Conservation (phyloP, 768 basidiomycete genomes). For the Dioszegia crocea region DNA sequence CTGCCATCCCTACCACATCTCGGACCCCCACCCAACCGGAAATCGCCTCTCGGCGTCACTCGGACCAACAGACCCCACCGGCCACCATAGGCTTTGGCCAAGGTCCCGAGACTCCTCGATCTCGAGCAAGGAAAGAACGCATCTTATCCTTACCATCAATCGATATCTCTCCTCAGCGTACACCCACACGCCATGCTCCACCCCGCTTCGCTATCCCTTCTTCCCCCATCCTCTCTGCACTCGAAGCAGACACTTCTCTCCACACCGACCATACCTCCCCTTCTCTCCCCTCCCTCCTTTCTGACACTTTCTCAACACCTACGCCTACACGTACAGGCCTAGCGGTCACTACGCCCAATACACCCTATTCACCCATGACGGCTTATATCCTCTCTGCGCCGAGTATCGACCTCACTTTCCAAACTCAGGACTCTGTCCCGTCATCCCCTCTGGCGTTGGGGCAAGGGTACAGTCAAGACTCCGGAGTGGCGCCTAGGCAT, state of each 20-base stretch:
- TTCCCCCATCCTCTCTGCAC: background rate
- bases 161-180: background rate
- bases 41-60: background rate
- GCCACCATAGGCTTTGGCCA: background rate
- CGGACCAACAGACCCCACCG: background rate
- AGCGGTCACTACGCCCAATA: background rate
- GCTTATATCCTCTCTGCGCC: constrained; percentile 30
- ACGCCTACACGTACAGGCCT: background rate
- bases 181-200: background rate
- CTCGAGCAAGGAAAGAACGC: background rate
- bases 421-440: background rate
- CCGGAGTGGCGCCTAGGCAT: too few species aligned
- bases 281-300: background rate
- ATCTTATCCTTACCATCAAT: constrained; percentile 6
- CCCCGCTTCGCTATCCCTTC: background rate
- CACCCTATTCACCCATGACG: constrained; percentile 28
- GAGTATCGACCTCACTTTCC: constrained; percentile 3
- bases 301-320: background rate
- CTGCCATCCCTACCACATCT: too few species aligned
- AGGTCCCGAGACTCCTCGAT: constrained; percentile 2
- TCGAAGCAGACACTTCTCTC: background rate
- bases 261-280: background rate
- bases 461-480: background rate
- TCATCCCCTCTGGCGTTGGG: background rate
- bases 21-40: background rate